Base-by-base conservation (phyloP, 768 basidiomycete species). In the Calocybe gangraenosa region DNA sequence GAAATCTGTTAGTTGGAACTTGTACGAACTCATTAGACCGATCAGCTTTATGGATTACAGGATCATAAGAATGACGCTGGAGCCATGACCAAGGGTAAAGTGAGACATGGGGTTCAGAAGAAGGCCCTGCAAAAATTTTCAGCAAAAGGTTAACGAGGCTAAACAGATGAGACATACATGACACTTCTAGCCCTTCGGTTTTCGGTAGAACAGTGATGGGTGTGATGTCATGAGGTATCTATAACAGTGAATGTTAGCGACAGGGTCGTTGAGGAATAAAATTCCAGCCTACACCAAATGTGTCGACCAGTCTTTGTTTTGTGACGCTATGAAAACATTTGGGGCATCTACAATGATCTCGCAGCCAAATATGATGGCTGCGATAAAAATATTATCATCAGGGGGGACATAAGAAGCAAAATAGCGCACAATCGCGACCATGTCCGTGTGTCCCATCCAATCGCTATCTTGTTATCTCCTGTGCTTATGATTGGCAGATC, bases 271-370 rank as follows among this genome's bases (percentile, higher is more conserved):
- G 3, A 48, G n/a, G 4, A 46, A 22, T 39, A 19, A 41, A 22
- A 40, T 3, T 8, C 32, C 6, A 51, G 11, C 73, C 21, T 53
- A 87, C 94, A 51, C 88, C 82, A 52, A 86, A 91, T 1, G 93
- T 92, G 57, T 88, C 83, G 41, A 92, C 68, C 8, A 97, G 64
- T n/a, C 94, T 75, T 63, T 97, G 95, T 58, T 91, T 94, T 14
- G 94, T 97, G 48, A 82, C 60, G 0, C 84, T 69, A 63, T 97
- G 94, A 58, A 89, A 94, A 63, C 92, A 95, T 40, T 79, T 68
- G 4, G 84, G 68, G 61, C 92, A 96, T 25, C 92, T 76, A 60
- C 95, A 98, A 53, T 97, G 94, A 58, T 97, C 95, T 35, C 91
- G 73, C 18, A 97, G 68, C 87, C 92, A 96, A 32, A 92, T 78